These are phyloP conservation scores for Leucaena leucocephala DNA, from an alignment of 306 rosid genomes.

Conservation along the genomic window DNA sequence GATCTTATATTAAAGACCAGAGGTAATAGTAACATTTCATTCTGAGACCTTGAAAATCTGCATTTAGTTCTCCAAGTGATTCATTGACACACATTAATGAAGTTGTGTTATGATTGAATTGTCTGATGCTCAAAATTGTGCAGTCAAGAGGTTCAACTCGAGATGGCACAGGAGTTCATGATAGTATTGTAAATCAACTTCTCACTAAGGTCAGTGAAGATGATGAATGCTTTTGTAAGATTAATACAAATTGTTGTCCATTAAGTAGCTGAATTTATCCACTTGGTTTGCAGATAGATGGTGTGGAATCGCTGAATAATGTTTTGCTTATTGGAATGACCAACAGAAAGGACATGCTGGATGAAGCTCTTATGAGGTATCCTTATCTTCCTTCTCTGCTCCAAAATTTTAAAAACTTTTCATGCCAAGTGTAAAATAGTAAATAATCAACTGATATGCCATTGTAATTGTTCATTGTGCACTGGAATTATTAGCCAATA, in stretches of 20 bases:
- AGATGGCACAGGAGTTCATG: constrained; percentile 99
- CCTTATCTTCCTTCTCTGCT: constrained; percentile 26
- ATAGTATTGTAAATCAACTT: constrained; percentile 97
- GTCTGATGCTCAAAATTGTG: constrained; percentile 19
- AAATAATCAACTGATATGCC: constrained; percentile 27
- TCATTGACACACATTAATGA: constrained; percentile 18
- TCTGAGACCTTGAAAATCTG: constrained; percentile 22
- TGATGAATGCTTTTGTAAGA: constrained; percentile 30
- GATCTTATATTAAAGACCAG: no score
- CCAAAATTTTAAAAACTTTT: constrained; percentile 20
- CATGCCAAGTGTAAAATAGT: constrained; percentile 33
- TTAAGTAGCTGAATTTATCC: constrained; percentile 30
- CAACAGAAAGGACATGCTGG: constrained; percentile 97
- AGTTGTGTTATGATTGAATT: constrained; percentile 32
- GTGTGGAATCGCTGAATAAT: constrained; percentile 96
- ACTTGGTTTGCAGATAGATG: constrained; percentile 83
- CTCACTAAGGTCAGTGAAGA: constrained; percentile 81
- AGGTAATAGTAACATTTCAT: constrained; percentile 29
- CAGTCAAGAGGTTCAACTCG: constrained; percentile 98
- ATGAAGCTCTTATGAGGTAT: constrained; percentile 96
- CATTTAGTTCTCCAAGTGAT: constrained; percentile 24
- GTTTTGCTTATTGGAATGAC: constrained; percentile 99
- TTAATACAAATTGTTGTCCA: constrained; percentile 16
- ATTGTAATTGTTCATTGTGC: constrained; percentile 29
- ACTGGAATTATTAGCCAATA: constrained; percentile 21